Evolutionary conservation across 2,329 filamentous ascomycete species (phyloP).

Genomic region (Pseudocercospora fuligena): DNA sequence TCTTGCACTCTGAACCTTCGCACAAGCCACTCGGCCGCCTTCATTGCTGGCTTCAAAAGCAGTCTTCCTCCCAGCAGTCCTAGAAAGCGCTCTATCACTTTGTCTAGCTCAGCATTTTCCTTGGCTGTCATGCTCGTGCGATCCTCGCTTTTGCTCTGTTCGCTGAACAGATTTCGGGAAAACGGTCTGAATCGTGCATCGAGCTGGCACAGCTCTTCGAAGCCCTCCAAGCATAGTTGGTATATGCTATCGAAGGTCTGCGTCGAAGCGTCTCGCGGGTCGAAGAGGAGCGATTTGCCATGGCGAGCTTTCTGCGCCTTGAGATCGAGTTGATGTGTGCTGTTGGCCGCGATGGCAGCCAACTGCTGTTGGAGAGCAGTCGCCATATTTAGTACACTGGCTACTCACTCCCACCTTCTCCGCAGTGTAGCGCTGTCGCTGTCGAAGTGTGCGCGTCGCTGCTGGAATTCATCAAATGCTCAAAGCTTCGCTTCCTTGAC

Average conservation of each 20-base stretch:
- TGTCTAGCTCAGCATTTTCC: conserved; percentile 83
- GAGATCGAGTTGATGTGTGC: conserved; percentile 86
- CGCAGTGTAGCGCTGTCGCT: not conserved
- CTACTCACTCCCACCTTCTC: not conserved
- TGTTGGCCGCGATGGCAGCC: conserved; percentile 86
- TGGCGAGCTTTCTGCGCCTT: conserved; percentile 92
- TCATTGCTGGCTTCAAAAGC: conserved; percentile 83
- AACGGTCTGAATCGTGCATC: conserved; percentile 80
- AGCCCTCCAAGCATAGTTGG: conserved; percentile 84
- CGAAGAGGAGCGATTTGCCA: conserved; percentile 93
- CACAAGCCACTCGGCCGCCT: conserved; percentile 93
- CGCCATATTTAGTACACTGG: conserved; percentile 62
- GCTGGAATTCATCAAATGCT: not conserved
- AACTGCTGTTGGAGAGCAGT: conserved; percentile 91
- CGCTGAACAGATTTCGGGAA: conserved; percentile 81
- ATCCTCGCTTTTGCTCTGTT: conserved; percentile 89
- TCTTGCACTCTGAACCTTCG: conserved; percentile 93
- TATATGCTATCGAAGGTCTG: conserved; percentile 92
- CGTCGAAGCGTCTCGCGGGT: conserved; percentile 77
- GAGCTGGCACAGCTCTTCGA: conserved; percentile 85
- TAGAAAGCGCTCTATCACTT: conserved; percentile 79
- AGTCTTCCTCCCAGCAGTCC: conserved; percentile 76
- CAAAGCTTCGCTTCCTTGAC: not conserved
- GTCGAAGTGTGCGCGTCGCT: not conserved
- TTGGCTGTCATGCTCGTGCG: conserved; percentile 78